Evolutionary conservation across 1,284 basidiomycete species (phyloP).

Genomic region (Ceratobasidium sp.): DNA sequence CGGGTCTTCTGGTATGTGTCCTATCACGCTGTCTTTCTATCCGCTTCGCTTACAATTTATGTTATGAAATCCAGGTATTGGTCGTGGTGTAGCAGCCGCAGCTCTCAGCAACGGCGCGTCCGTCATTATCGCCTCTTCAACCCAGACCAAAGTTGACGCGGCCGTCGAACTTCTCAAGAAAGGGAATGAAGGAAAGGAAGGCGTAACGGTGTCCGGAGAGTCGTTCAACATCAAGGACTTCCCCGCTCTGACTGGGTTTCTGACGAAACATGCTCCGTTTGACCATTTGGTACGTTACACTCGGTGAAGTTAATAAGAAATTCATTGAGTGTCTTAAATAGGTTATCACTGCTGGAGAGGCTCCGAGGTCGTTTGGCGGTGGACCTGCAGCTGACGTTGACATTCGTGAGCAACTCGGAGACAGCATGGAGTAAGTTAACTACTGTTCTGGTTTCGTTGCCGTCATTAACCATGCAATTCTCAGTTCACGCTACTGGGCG

Average conservation of each 20-base stretch:
- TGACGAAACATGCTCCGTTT: slow-evolving; percentile 19
- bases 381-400: not conserved
- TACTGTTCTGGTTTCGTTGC: not conserved
- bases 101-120: slow-evolving; percentile 24
- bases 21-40: not conserved
- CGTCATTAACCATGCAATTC: not conserved
- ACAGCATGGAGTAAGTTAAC: not conserved
- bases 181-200: slow-evolving; percentile 9
- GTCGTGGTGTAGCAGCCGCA: slow-evolving; percentile 26
- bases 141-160: slow-evolving; percentile 14
- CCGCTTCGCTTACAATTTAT: not conserved
- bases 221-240: slow-evolving; percentile 8
- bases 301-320: not conserved
- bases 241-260: slow-evolving; percentile 17
- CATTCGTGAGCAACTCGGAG: not conserved
- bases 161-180: slow-evolving; percentile 17
- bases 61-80: slow-evolving; percentile 23
- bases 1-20: slow-evolving; percentile 16
- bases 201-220: not conserved
- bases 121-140: slow-evolving; percentile 42
- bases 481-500: not conserved
- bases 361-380: not conserved
- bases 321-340: not conserved
- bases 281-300: slow-evolving; percentile 18
- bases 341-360: slow-evolving; percentile 2